These are phyloP conservation scores for Beauveria caledonica DNA, from an alignment of 2,329 filamentous ascomycete species.

Conservation along the genomic window DNA sequence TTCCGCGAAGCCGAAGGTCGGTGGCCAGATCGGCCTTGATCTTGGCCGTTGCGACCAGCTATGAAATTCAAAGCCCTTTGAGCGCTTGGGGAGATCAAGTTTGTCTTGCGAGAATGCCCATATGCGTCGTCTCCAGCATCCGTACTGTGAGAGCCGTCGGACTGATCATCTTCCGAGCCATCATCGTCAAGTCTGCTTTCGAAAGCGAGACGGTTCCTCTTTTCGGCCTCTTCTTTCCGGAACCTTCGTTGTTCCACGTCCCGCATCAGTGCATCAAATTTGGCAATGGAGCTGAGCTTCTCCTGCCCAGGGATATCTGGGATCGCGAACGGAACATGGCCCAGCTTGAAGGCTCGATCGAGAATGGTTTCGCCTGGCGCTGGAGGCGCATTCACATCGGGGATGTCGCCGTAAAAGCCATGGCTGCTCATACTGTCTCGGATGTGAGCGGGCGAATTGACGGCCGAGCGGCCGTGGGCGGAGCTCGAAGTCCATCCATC, in stretches of 20 bases:
- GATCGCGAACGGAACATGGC: slow-evolving; percentile 54
- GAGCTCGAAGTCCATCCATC: slow-evolving; percentile 47
- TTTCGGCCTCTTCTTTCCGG: slow-evolving; percentile 28
- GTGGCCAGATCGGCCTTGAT: slow-evolving; percentile 21
- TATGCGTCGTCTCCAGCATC: slow-evolving; percentile 34
- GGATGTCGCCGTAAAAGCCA: slow-evolving; percentile 28
- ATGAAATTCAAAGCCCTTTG: slow-evolving; percentile 45
- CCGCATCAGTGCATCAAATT: slow-evolving; percentile 58
- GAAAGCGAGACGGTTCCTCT: slow-evolving; percentile 26
- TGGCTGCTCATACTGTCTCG: slow-evolving; percentile 48
- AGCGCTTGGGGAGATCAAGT: slow-evolving; percentile 36
- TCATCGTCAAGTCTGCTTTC: slow-evolving; percentile 46
- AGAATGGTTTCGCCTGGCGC: slow-evolving; percentile 55
- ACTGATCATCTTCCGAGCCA: slow-evolving; percentile 33
- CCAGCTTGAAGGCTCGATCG: slow-evolving; percentile 58
- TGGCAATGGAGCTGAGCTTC: slow-evolving; percentile 55
- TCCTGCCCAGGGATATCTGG: slow-evolving; percentile 47
- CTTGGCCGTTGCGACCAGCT: slow-evolving; percentile 31
- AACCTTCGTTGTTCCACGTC: slow-evolving; percentile 46
- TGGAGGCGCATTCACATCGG: slow-evolving; percentile 42
- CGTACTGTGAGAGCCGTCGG: slow-evolving; percentile 31
- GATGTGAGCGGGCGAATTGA: slow-evolving; percentile 48
- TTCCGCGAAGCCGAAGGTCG: slow-evolving; percentile 24
- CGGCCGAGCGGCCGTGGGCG: slow-evolving; percentile 47
- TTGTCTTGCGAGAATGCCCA: slow-evolving; percentile 17